phyloP scores from a whole-genome alignment of 2,329 filamentous ascomycete species.

The Sporothrix pseudoabietina region DNA sequence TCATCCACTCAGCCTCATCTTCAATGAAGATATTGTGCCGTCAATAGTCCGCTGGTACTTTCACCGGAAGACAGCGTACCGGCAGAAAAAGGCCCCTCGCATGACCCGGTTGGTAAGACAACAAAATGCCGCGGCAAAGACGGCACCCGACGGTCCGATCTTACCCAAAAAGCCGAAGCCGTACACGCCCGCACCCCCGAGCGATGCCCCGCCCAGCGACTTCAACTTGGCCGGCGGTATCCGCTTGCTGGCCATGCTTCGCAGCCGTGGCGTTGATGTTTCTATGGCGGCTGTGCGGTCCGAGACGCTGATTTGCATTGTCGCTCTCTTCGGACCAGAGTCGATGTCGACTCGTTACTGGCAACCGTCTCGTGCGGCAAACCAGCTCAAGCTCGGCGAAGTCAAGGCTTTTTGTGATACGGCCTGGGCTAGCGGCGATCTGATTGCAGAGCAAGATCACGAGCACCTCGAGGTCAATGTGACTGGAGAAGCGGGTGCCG shows the following conservation, averaged over 20 bases:
- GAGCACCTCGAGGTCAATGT: background rate
- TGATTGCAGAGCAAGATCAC: no score
- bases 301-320: conserved; percentile 40
- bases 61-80: conserved; percentile 41
- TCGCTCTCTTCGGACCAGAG: conserved; percentile 42
- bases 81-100: conserved; percentile 8
- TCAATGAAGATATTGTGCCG: conserved; percentile 39
- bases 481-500: background rate
- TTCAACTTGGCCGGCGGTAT: conserved; percentile 42
- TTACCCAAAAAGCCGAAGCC: background rate
- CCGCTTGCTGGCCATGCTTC: conserved; percentile 42
- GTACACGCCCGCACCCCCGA: background rate
- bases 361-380: conserved; percentile 30
- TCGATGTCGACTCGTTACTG: conserved; percentile 35
- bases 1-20: conserved; percentile 54
- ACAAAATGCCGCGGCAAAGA: background rate
- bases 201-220: conserved; percentile 28
- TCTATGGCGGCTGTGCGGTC: conserved; percentile 35
- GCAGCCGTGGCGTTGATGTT: conserved; percentile 41
- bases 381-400: conserved; percentile 40
- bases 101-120: background rate
- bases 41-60: conserved; percentile 47
- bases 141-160: background rate
- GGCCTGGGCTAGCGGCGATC: conserved; percentile 41
- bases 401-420: conserved; percentile 45